Evolutionary conservation across 2,329 filamentous ascomycete species (phyloP), one percentile per base, ranked within the genome.

Genomic region (Talaromyces marneffei): DNA sequence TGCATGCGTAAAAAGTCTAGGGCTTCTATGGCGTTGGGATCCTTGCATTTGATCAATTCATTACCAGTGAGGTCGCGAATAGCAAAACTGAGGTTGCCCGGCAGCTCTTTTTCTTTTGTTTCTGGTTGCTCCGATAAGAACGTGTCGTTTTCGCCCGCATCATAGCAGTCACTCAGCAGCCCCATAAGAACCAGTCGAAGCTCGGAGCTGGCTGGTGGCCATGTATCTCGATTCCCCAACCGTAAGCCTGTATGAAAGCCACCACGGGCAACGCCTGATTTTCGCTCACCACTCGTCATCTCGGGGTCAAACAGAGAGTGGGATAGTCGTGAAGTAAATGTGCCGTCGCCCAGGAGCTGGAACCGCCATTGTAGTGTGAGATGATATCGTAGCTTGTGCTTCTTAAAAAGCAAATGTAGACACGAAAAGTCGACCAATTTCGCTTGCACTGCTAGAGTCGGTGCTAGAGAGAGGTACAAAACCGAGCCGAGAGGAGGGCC

Each of bases 121-220:
- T 62, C 57, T 54, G 55, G 50, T 23, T 62, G 60, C 18, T 29
- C 40, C 4, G 54, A 57, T 5, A 59, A 37, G 66, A 55, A 46
- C 68, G 62, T 31, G 60, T 61, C 39, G 20, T 65, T 65, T 31
- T 65, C 60, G 20, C 63, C 68, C 5, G 74, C 74, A 52, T 77
- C 75, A 66, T 91, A 91, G 65, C 86, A 90, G 65, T 97, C 92
- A 1, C 84, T 83, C 6, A 97, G 78, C 0, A 97, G 83, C 0
- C 91, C 92, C 83, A 92, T 95, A 18, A 99, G 80, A 0, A 91
- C 91, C 4, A 97, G 81, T 9, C 92, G 86, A n/a, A 99, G 78
- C 72, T 97, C 94, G 0, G 92, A 97, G 72, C 90, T 95, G 25
- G 92, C 92, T 4, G 94, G 94, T 27, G 94, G 94, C 94, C 94